These are phyloP conservation scores for Boletus vinaceobasis DNA, from an alignment of 768 basidiomycete species.

Conservation along the genomic window DNA sequence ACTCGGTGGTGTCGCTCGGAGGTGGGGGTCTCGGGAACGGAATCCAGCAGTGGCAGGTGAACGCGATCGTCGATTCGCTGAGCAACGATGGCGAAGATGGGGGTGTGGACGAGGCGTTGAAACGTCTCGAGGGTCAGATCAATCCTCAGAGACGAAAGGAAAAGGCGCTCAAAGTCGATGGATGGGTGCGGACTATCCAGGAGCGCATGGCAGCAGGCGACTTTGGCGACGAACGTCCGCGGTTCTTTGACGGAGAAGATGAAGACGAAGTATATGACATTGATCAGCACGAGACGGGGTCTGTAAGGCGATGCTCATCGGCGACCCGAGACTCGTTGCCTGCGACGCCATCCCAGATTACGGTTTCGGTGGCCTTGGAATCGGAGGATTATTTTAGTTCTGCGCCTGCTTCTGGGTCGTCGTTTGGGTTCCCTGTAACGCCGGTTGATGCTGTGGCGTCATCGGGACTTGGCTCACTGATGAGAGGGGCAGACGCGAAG, in stretches of 20 bases:
- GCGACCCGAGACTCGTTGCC: constrained; percentile 9
- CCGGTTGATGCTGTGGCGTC: constrained; percentile 9
- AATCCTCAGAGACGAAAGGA: constrained; percentile 68
- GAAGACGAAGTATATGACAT: constrained; percentile 31
- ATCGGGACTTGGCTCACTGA: constrained; percentile 25
- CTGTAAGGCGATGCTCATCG: constrained; percentile 7
- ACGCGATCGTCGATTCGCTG: constrained; percentile 69
- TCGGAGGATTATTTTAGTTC: constrained; percentile 25
- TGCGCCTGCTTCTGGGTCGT: constrained; percentile 12
- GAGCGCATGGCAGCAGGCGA: constrained; percentile 63
- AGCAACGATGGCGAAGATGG: constrained; percentile 74
- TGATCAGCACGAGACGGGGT: constrained; percentile 33
- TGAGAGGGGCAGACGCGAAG: constrained; percentile 40
- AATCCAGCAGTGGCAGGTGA: constrained; percentile 82
- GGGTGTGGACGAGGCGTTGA: constrained; percentile 79
- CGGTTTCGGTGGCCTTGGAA: constrained; percentile 19
- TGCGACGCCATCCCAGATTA: constrained; percentile 19
- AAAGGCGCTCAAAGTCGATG: constrained; percentile 74
- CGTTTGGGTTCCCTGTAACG: constrained; percentile 12
- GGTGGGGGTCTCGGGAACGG: constrained; percentile 36
- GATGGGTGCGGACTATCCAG: constrained; percentile 74
- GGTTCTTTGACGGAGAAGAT: constrained; percentile 49
- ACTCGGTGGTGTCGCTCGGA: constrained; percentile 33
- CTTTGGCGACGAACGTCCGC: constrained; percentile 59
- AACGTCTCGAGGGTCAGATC: constrained; percentile 81